These are phyloP conservation scores for Amylostereum areolatum DNA, from an alignment of 1,284 basidiomycete genomes.

Conservation along the genomic window DNA sequence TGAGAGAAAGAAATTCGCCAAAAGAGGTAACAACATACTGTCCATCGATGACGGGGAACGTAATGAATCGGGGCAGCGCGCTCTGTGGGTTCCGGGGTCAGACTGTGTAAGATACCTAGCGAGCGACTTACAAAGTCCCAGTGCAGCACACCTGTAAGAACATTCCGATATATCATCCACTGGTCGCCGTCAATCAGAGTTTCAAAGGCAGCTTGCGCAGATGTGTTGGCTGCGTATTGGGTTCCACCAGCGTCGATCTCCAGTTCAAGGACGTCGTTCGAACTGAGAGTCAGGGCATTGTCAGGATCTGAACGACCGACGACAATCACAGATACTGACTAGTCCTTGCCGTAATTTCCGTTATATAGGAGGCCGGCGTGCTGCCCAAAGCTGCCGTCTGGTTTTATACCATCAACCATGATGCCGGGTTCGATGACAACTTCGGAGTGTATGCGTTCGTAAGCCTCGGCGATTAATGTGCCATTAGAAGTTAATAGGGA, in stretches of 20 bases:
- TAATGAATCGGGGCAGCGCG: conserved; percentile 55
- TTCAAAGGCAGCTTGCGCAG: conserved; percentile 37
- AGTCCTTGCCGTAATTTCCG: conserved; percentile 62
- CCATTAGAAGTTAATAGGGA: conserved; percentile 39
- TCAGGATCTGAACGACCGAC: background rate
- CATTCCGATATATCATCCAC: conserved; percentile 67
- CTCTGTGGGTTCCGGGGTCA: conserved; percentile 30
- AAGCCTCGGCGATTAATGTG: conserved; percentile 41
- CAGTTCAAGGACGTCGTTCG: conserved; percentile 45
- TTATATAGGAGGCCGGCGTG: conserved; percentile 36
- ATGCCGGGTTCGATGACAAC: conserved; percentile 37
- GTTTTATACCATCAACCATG: conserved; percentile 51
- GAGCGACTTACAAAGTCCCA: conserved; percentile 56
- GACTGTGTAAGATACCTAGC: background rate
- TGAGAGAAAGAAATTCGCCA: background rate
- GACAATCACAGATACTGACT: conserved; percentile 30
- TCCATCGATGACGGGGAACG: conserved; percentile 50
- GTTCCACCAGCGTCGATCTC: conserved; percentile 51
- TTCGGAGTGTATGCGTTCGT: conserved; percentile 40
- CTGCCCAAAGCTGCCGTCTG: conserved; percentile 60
- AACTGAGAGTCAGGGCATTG: conserved; percentile 22
- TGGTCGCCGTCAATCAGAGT: conserved; percentile 43
- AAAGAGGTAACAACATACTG: conserved; percentile 32
- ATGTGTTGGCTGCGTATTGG: conserved; percentile 36
- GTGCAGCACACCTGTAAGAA: conserved; percentile 46